phyloP scores from a whole-genome alignment of 2,329 filamentous ascomycete genomes.

The Colletotrichum karsti region DNA sequence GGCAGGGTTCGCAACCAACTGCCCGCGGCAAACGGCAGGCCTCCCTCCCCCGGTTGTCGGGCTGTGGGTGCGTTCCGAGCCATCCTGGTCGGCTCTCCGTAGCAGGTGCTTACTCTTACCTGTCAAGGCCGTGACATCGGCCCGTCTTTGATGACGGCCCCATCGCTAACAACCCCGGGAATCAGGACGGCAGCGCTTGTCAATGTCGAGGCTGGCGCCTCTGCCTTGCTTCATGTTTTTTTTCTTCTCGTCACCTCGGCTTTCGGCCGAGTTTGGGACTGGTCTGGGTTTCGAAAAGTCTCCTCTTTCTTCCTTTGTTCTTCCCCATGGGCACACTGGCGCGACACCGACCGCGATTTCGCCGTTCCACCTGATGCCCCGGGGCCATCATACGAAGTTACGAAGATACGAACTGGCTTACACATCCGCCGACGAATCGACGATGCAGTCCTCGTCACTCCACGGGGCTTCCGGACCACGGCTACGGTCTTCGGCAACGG shows the following conservation, averaged over 20 bases:
- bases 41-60: constrained; percentile 11
- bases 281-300: not conserved
- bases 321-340: constrained; percentile 25
- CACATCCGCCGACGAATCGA: not conserved
- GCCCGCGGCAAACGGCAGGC: not conserved
- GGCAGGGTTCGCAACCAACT: not conserved
- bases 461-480: constrained; percentile 16
- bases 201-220: not conserved
- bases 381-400: not conserved
- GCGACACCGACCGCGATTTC: constrained; percentile 22
- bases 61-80: constrained; percentile 17
- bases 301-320: constrained; percentile 24
- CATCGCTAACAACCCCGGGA: constrained; percentile 15
- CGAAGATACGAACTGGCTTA: not conserved
- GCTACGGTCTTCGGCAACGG: not conserved
- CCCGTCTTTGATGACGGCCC: constrained; percentile 28
- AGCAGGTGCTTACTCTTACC: constrained; percentile 24
- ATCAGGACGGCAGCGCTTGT: constrained; percentile 2
- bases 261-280: constrained; percentile 21
- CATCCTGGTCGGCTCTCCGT: constrained; percentile 14
- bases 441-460: not conserved
- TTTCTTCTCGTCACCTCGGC: constrained; percentile 6
- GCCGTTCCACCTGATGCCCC: constrained; percentile 11
- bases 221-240: constrained; percentile 18
- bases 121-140: constrained; percentile 26